Evolutionary conservation across 371 early-diverging fungal species (phyloP).

Genomic region (Globomyces sp.): DNA sequence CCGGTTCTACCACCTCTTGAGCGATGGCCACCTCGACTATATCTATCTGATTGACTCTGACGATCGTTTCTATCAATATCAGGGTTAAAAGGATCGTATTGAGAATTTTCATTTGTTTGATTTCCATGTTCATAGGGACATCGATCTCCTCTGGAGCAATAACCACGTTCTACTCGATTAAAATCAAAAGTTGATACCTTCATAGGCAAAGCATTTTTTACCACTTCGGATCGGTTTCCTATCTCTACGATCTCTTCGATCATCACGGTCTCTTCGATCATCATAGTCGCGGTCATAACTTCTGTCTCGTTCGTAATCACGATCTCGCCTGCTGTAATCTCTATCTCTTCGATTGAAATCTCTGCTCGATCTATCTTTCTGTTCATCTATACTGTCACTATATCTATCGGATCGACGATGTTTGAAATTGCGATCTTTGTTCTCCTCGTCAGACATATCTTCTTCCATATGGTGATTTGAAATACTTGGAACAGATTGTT

Average conservation of each 20-base stretch:
- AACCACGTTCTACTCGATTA: slow-evolving; percentile 36
- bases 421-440: no score
- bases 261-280: slow-evolving; percentile 11
- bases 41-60: no score
- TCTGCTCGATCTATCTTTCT: background rate
- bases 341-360: background rate
- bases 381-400: background rate
- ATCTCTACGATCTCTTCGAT: slow-evolving; percentile 17
- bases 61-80: no score
- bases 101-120: no score
- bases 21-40: no score
- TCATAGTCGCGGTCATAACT: background rate
- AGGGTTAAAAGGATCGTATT: no score
- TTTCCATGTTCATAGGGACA: no score
- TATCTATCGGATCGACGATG: background rate
- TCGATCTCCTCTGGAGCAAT: no score
- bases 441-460: no score
- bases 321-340: background rate
- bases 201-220: slow-evolving; percentile 57
- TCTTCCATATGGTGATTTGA: no score
- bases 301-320: background rate
- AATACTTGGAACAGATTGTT: no score
- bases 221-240: slow-evolving; percentile 61
- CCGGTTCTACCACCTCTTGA: no score
- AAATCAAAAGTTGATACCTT: slow-evolving; percentile 6